phyloP scores from a whole-genome alignment of 306 rosid species.

The Leucaena leucocephala region DNA sequence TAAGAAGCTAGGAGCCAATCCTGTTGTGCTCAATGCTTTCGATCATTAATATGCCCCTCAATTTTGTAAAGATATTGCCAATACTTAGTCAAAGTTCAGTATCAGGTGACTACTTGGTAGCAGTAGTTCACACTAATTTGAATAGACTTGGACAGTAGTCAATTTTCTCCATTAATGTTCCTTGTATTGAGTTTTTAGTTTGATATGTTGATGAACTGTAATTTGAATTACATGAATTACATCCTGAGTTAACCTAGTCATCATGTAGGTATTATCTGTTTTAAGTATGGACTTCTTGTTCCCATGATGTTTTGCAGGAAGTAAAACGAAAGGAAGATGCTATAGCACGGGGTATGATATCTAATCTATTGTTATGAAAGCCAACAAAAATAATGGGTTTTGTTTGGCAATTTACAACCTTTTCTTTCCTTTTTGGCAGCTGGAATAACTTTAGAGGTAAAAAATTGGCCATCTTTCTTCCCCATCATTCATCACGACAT shows the following conservation, averaged over 20 bases:
- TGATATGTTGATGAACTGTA: slow-evolving; percentile 8
- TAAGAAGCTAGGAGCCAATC: background rate
- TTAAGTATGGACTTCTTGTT: slow-evolving; percentile 27
- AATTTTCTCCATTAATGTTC: slow-evolving; percentile 12
- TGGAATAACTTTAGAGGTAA: slow-evolving; percentile 74
- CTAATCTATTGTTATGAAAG: slow-evolving; percentile 24
- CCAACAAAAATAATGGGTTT: background rate
- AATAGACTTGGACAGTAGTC: background rate
- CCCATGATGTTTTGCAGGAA: slow-evolving; percentile 59
- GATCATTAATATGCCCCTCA: background rate
- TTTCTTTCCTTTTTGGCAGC: slow-evolving; percentile 53
- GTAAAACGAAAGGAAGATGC: slow-evolving; percentile 83
- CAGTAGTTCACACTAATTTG: background rate
- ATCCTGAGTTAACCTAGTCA: slow-evolving; percentile 22
- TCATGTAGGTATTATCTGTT: slow-evolving; percentile 3
- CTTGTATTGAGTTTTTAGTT: background rate
- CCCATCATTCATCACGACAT: slow-evolving; percentile 94
- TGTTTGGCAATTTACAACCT: slow-evolving; percentile 27
- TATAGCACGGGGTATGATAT: slow-evolving; percentile 63
- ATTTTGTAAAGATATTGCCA: background rate
- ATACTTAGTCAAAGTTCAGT: background rate
- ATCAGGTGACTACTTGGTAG: background rate
- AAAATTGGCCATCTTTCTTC: slow-evolving; percentile 84
- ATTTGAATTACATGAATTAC: background rate
- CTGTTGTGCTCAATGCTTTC: slow-evolving; percentile 7